Evolutionary conservation across 345 rosid genomes (phyloP).

Genomic region (Aethionema arabicum): DNA sequence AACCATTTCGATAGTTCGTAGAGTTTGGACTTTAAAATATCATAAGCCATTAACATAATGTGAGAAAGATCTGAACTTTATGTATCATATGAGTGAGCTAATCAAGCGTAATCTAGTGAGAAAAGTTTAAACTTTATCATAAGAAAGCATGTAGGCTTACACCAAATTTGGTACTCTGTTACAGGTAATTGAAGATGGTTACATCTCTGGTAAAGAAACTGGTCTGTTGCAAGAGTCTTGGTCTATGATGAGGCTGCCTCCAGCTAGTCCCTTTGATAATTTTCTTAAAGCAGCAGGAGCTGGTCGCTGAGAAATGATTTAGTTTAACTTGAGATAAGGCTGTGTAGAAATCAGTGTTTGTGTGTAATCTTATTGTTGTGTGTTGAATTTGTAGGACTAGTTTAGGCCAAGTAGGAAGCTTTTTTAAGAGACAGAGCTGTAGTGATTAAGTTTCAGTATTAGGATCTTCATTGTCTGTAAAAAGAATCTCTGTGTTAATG

Average conservation of each 20-base stretch:
- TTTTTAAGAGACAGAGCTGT: constrained; percentile 8
- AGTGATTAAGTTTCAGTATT: constrained; percentile 19
- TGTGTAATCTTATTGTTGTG: constrained; percentile 30
- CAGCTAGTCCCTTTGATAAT: constrained; percentile 92
- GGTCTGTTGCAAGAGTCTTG: constrained; percentile 41
- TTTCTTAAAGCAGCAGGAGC: constrained; percentile 87
- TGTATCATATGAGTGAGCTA: not conserved
- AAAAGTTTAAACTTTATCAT: constrained; percentile 12
- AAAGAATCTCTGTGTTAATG: no score
- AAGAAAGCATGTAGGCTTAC: not conserved
- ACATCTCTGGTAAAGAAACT: constrained; percentile 31
- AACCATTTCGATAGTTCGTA: no score
- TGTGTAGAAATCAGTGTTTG: constrained; percentile 25
- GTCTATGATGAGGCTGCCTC: constrained; percentile 73
- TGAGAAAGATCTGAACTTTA: constrained; percentile 1
- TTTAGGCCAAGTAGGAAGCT: constrained; percentile 25
- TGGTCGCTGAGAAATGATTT: constrained; percentile 30
- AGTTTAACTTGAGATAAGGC: constrained; percentile 10
- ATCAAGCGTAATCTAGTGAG: not conserved
- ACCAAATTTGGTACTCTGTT: not conserved
- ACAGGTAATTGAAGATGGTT: constrained; percentile 32
- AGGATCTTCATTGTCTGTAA: no score
- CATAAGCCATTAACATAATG: no score
- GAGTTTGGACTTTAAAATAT: no score
- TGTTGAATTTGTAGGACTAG: constrained; percentile 22